phyloP scores from a whole-genome alignment of 345 rosid genomes.

The Clausena lansium region DNA sequence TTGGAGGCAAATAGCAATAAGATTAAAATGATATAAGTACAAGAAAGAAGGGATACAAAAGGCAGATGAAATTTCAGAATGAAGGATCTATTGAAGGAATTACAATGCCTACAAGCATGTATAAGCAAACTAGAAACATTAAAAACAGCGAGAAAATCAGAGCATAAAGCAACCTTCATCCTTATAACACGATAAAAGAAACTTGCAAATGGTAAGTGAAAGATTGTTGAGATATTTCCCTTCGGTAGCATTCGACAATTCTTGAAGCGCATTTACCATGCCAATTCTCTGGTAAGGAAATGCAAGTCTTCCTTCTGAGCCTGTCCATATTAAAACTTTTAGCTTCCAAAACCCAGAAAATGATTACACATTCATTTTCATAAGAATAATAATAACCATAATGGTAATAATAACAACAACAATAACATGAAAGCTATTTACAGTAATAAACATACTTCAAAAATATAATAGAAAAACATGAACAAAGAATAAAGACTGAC shows the following conservation, averaged over 20 bases:
- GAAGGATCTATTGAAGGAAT: neutral
- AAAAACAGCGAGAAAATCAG: conserved; percentile 8
- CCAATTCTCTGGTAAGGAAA: conserved; percentile 91
- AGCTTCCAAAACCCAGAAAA: conserved; percentile 17
- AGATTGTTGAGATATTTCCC: conserved; percentile 73
- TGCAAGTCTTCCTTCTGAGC: conserved; percentile 93
- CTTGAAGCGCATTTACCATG: conserved; percentile 78
- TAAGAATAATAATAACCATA: neutral
- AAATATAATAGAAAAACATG: neutral
- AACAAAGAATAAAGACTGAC: conserved; percentile 37
- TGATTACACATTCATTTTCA: neutral
- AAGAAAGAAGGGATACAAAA: neutral
- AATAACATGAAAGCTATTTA: neutral
- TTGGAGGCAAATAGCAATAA: neutral
- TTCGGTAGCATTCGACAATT: conserved; percentile 77
- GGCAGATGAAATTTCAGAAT: conserved; percentile 5
- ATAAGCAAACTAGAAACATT: conserved; percentile 10
- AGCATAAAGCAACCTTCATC: conserved; percentile 61
- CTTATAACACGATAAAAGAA: conserved; percentile 72
- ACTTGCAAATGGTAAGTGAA: conserved; percentile 49
- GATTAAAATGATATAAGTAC: neutral
- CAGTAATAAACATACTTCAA: neutral
- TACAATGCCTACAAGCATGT: conserved; percentile 1
- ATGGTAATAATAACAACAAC: no score
- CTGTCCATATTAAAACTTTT: conserved; percentile 36